Percentiles rank a stretch among this genome's conserved stretches.
These are phyloP conservation scores for Phytophthora idaei DNA, from an alignment of 352 stramenopile species.

Conservation along the genomic window DNA sequence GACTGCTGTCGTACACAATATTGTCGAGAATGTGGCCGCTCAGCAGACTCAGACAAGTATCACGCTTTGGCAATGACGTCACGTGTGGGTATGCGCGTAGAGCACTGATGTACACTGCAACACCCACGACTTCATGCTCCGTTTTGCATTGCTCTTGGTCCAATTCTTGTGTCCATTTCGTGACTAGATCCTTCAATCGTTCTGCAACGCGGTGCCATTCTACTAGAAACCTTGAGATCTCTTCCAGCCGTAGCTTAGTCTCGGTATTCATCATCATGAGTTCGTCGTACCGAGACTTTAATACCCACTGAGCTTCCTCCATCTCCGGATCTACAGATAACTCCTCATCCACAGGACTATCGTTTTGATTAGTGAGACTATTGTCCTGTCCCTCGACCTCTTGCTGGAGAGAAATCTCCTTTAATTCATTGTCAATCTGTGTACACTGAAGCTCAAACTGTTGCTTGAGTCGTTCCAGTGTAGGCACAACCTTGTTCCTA, in stretches of 20 bases:
- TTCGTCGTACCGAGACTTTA: constrained; percentile 30
- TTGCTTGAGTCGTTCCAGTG: constrained; percentile 9
- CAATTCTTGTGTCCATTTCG: constrained; percentile 24
- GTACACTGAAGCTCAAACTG: constrained; percentile 7
- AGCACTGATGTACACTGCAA: constrained; percentile 5
- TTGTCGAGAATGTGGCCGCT: constrained; percentile 3
- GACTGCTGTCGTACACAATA: background rate
- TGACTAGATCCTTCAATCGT: constrained; percentile 9
- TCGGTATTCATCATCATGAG: constrained; percentile 28
- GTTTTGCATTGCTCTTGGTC: constrained; percentile 10
- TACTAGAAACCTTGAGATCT: constrained; percentile 2
- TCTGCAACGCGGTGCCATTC: constrained; percentile 23
- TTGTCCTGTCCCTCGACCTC: background rate
- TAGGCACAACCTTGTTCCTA: constrained; percentile 23
- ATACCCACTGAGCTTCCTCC: constrained; percentile 16
- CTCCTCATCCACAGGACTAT: background rate
- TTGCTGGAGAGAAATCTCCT: background rate
- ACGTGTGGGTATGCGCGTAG: constrained; percentile 15
- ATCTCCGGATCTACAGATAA: background rate
- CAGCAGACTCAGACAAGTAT: constrained; percentile 3
- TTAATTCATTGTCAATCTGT: constrained; percentile 11
- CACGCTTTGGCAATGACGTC: background rate
- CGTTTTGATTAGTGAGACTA: background rate
- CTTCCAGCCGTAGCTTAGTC: constrained; percentile 12
- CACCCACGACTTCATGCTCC: constrained; percentile 4